A percentile compares a stretch with the other conserved stretches of the same genome.
These are phyloP conservation scores for Podaxis rugospora DNA, from an alignment of 768 basidiomycete species.

Conservation along the genomic window DNA sequence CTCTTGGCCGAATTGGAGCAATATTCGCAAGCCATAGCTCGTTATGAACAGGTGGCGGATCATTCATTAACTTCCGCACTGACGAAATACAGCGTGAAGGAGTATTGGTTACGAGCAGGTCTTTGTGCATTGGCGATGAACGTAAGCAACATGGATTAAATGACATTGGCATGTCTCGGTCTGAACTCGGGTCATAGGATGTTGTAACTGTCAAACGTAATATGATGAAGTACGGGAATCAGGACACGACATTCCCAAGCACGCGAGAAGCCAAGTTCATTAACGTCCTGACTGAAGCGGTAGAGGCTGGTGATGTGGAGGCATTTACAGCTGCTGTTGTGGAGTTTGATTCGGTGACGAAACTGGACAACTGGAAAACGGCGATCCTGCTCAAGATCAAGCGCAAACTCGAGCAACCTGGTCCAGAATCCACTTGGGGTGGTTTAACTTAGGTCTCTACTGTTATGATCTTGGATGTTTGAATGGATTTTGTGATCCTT, in stretches of 20 bases:
- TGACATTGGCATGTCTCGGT: background rate
- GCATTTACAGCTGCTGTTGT: conserved; percentile 80
- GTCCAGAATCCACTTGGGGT: conserved; percentile 6
- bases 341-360: conserved; percentile 89
- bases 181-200: conserved; percentile 48
- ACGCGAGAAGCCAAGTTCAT: conserved; percentile 94
- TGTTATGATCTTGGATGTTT: background rate
- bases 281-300: conserved; percentile 70
- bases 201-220: conserved; percentile 79
- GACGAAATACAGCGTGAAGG: conserved; percentile 99
- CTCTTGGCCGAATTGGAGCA: conserved; percentile 87
- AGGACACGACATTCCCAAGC: conserved; percentile 80
- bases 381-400: conserved; percentile 87
- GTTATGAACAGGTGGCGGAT: conserved; percentile 87
- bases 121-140: conserved; percentile 86
- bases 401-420: conserved; percentile 21
- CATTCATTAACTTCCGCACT: conserved; percentile 75
- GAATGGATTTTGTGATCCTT: background rate
- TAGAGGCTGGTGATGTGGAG: conserved; percentile 44
- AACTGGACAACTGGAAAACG: conserved; percentile 97
- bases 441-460: background rate
- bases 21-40: conserved; percentile 78
- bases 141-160: conserved; percentile 43
- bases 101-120: conserved; percentile 87
- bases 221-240: conserved; percentile 67